These are phyloP conservation scores for Aspergillus ochraceus DNA, from an alignment of 2,329 filamentous ascomycete genomes.

Conservation along the genomic window DNA sequence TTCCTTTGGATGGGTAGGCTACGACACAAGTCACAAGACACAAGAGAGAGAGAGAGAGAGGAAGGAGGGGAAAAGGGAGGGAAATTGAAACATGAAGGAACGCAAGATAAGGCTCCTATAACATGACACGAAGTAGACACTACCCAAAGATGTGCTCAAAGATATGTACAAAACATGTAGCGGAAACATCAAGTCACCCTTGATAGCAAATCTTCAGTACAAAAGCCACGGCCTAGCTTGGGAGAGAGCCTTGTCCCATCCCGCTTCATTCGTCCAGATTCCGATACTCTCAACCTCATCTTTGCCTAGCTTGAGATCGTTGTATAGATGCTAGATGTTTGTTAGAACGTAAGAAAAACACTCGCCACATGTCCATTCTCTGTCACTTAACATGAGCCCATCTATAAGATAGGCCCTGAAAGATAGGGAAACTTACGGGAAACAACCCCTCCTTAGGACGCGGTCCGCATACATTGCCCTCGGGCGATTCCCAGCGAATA, in stretches of 20 bases:
- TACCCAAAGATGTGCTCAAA: neutral
- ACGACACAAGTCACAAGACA: no score
- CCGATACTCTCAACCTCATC: slow-evolving; percentile 40
- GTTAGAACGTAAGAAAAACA: neutral
- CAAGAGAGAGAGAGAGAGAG: no score
- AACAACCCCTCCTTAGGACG: slow-evolving; percentile 41
- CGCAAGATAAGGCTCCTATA: neutral
- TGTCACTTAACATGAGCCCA: neutral
- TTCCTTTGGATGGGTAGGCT: neutral
- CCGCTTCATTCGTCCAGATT: slow-evolving; percentile 37
- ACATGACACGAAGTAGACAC: neutral
- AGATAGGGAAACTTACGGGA: slow-evolving; percentile 29
- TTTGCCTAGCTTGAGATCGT: slow-evolving; percentile 37
- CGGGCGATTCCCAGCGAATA: slow-evolving; percentile 40
- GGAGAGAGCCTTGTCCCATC: slow-evolving; percentile 37
- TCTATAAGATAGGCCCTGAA: neutral
- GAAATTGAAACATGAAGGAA: no score
- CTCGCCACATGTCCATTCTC: neutral
- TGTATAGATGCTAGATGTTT: slow-evolving; percentile 36
- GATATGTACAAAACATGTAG: slow-evolving; percentile 1
- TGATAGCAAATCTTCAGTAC: slow-evolving; percentile 21
- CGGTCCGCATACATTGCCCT: slow-evolving; percentile 37
- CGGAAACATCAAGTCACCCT: neutral
- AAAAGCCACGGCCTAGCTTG: slow-evolving; percentile 38
- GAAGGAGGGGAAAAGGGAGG: no score